A percentile compares a stretch with the other conserved stretches of the same genome.
Evolutionary conservation across 768 basidiomycete genomes (phyloP).

Genomic region (Hygrocybe coccinea): DNA sequence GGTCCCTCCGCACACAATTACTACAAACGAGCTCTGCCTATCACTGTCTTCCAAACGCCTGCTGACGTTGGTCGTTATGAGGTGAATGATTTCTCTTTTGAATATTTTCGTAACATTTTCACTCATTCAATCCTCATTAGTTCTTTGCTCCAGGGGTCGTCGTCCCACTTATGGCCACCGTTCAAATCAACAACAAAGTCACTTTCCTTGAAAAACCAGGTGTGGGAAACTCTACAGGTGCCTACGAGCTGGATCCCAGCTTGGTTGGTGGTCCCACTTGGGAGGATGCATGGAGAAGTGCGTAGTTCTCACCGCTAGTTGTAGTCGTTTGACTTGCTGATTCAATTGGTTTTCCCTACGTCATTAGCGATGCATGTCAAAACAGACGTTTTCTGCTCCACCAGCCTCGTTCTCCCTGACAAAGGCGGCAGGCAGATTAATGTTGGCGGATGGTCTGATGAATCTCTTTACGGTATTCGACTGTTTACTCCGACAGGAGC

Average conservation of each 20-base stretch:
- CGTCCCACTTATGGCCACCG: slow-evolving; percentile 67
- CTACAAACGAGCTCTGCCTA: neutral
- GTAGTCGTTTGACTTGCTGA: no score
- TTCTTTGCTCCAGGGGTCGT: slow-evolving; percentile 51
- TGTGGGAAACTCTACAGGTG: slow-evolving; percentile 4
- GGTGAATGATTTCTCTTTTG: neutral
- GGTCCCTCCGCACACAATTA: no score
- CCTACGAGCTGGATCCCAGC: slow-evolving; percentile 66
- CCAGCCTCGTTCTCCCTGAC: slow-evolving; percentile 67
- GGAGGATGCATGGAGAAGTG: slow-evolving; percentile 43
- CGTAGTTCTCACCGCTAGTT: no score
- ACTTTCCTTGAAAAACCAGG: slow-evolving; percentile 64
- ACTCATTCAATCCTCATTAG: neutral
- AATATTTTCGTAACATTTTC: neutral
- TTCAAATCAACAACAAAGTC: slow-evolving; percentile 79
- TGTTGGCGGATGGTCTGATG: slow-evolving; percentile 65
- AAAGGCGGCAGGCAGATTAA: slow-evolving; percentile 62
- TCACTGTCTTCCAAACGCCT: neutral
- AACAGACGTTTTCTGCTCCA: slow-evolving; percentile 79
- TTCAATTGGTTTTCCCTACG: slow-evolving; percentile 7
- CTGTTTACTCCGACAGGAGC: slow-evolving; percentile 67
- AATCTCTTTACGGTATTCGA: slow-evolving; percentile 68
- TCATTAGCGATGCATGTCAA: slow-evolving; percentile 46
- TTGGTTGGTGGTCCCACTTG: slow-evolving; percentile 47
- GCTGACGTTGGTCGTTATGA: neutral